Evolutionary conservation across 345 rosid genomes (phyloP), one percentile per base, ranked within the genome.

Genomic region (Aegle marmelos): DNA sequence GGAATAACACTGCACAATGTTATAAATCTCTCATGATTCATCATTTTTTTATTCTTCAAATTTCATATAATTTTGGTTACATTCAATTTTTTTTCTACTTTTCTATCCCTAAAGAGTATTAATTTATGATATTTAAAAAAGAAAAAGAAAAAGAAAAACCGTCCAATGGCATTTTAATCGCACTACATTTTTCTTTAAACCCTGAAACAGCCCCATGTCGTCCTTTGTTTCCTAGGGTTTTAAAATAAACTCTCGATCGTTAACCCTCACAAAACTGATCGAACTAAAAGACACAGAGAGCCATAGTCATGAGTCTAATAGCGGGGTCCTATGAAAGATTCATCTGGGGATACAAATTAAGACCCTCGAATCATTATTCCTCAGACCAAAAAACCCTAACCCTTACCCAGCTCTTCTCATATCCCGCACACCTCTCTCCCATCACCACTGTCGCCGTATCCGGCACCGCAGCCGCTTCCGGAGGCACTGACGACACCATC

Each of bases 271-370:
- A 5, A 21, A 65, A 3, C 22, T 65, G 70, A 34, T 65, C 78
- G 13, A 24, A 31, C 22, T 13, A 6, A 58, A 4, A 19, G 22
- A 14, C 39, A 27, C 21, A 10, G n/a, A 53, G 8, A 28, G 7
- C 34, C n/a, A 6, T 10, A 31, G 66, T 72, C 74, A 92, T 91
- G 98, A 88, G 91, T 66, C 76, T 95, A 31, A 86, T 95, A 41
- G 97, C 99, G 56, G 99, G 99, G 7, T 92, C 98, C 16, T 93
- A 95, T 79, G 99, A 95, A 87, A 89, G 88, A 78, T 92, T 85
- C 86, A 89, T 95, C 7, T 93, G 94, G 97, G 97, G 97, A 8
- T 95, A 88, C 89, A 92, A 85, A 82, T 90, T 95, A 62, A 92
- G 90, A 74, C 92, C 97, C 45, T 78, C 14, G 82, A 80, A 24